Base-by-base conservation (phyloP, 83 land plant genomes). In the Larix sibirica region DNA sequence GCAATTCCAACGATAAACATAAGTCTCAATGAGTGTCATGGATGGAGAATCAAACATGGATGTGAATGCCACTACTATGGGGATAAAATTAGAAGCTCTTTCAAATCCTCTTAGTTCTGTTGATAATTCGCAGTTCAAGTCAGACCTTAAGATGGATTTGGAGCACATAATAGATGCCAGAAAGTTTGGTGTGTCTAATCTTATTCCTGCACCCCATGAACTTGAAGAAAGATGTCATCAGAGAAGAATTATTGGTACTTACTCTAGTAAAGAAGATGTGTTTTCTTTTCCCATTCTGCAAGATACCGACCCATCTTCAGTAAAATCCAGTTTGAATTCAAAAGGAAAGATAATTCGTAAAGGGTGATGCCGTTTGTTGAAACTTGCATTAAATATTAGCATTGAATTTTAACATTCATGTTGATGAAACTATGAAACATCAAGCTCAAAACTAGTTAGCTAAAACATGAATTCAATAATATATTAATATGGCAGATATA, bases 271-370 rank as follows among this genome's bases (percentile, higher is more conserved):
- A 50, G 54, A 50, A 13, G 78, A 50, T 12, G 78, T 28, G 26
- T 75, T 75, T 75, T 50, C 33, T 5, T 75, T 75, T 31, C 78
- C 78, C 21, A 50, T 50, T 75, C 17, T 75, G 26, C 26, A 50
- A 50, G 56, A 50, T 50, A 50, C 2, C 56, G 13, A 9, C 56
- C 56, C 56, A 50, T 9, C 12, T 50, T 50, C 56, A 9, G 56
- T 9, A 3, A 50, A 50, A 9, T 50, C 56, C 56, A 50, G 10
- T 44, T 26, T 6, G 58, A 23, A 75, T 23, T 75, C 58, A 12
- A 7, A 75, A 47, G 78, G 50, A 47, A 54, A 21, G 31, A 12
- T 4, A 59, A 75, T 31, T 16, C 31, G 33, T 28, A 28, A 28
- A 28, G 28, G 28, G 28, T 28, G 28, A 28, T 28, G 28, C 28